A percentile compares a stretch with the other conserved stretches of the same genome.
These are phyloP conservation scores for Chlorella sp. DNA, from an alignment of 139 green algal species.

Conservation along the genomic window DNA sequence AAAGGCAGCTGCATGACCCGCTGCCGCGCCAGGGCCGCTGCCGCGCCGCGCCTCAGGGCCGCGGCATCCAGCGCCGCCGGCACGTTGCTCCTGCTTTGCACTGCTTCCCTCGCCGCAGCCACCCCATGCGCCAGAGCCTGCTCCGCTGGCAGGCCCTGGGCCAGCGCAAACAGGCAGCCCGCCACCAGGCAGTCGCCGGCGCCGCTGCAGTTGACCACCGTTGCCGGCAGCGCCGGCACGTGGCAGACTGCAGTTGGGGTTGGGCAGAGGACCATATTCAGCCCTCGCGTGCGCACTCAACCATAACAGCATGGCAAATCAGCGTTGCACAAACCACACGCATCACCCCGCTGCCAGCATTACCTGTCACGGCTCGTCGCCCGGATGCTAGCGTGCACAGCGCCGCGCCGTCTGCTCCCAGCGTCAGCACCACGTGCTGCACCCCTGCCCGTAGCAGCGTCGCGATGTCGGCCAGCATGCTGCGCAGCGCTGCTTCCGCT, in stretches of 20 bases:
- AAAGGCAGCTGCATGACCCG: too few species aligned
- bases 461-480: conserved; percentile 26
- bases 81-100: conserved; percentile 28
- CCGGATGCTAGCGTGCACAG: conserved; percentile 36
- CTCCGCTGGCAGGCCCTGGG: conserved; percentile 6
- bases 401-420: conserved; percentile 58
- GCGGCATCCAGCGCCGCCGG: background rate
- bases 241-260: conserved; percentile 2
- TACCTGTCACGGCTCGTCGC: background rate
- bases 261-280: background rate
- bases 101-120: conserved; percentile 9
- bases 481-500: background rate
- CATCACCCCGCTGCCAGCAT: background rate
- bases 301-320: background rate
- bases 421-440: conserved; percentile 61
- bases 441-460: conserved; percentile 45
- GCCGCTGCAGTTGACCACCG: conserved; percentile 64
- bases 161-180: conserved; percentile 50
- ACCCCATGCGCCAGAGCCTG: conserved; percentile 8
- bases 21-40: too few species aligned
- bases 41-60: background rate
- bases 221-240: conserved; percentile 48
- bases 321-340: background rate
- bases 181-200: conserved; percentile 67
- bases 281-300: too few species aligned